phyloP scores from a whole-genome alignment of 1,284 basidiomycete species.

The Cryptococcus sp. region DNA sequence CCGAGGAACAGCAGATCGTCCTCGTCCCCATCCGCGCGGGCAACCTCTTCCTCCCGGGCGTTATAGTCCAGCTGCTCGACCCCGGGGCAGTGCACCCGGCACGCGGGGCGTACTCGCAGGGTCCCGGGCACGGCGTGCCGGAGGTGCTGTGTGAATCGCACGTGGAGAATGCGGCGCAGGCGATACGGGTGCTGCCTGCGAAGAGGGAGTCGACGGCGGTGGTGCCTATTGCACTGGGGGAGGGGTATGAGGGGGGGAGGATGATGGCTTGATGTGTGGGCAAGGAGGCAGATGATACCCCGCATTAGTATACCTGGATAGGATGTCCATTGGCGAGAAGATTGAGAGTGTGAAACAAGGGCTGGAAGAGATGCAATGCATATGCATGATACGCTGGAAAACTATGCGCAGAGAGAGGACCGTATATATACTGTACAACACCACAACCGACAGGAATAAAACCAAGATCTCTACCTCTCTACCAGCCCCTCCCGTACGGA shows the following conservation, averaged over 20 bases:
- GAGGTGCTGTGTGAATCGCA: conserved; percentile 43
- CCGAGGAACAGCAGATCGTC: conserved; percentile 25
- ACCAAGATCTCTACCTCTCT: too few relatives aligned
- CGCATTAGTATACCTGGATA: too few relatives aligned
- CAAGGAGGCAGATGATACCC: too few relatives aligned
- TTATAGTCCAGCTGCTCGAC: conserved; percentile 24
- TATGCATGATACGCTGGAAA: not conserved
- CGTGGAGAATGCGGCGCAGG: conserved; percentile 44
- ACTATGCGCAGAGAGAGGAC: not conserved
- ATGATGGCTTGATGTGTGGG: not conserved
- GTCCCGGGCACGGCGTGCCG: conserved; percentile 3
- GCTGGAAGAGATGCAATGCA: conserved; percentile 1
- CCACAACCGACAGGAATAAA: not conserved
- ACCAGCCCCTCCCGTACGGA: too few relatives aligned
- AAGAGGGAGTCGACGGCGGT: conserved; percentile 35
- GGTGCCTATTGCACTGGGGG: conserved; percentile 22
- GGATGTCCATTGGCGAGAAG: too few relatives aligned
- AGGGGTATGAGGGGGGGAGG: conserved; percentile 7
- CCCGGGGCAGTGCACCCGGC: not conserved
- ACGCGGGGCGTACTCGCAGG: not conserved
- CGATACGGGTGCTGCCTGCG: conserved; percentile 41
- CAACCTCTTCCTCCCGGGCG: conserved; percentile 32
- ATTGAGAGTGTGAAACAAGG: not conserved
- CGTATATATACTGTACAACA: not conserved
- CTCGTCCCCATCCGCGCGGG: conserved; percentile 43